Base-by-base conservation (phyloP, 257 asterid species). In the Pogostemon cablin region DNA sequence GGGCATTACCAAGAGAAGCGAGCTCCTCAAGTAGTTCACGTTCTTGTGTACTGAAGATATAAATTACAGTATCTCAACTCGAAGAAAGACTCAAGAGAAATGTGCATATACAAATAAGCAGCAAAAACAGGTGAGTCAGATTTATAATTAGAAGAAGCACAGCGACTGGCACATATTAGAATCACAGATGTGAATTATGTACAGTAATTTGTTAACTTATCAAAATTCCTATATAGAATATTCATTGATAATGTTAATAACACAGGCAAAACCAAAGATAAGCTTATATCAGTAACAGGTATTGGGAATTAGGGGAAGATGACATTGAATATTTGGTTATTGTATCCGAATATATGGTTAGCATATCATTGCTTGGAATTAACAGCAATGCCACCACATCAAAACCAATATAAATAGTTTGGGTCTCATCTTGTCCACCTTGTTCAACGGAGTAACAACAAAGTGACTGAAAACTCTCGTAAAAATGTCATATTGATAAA, bases 21-120 rank as follows among this genome's bases (percentile, higher is more conserved):
- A 95, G 90, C 79, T 89, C 95, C 85, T 89, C 93, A 9, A 91
- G 96, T 68, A 95, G 85, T 79, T 91, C 93, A 49, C 96, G 96
- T 69, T 95, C 99, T 76, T 75, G 74, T 12, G 81, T 80, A 77
- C 99, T 95, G 90, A 72, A 47, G 61, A 64, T 34, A 42, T 48
- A 75, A 72, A 75, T 25, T 37, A 68, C 48, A 59, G 46, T 54
- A 64, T 67, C 35, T 74, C 60, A 69, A 60, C 59, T 40, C 12
- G 38, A 69, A 56, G 15, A 38, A 62, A 65, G 46, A 57, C n/a
- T 34, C 15, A 54, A 11, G 71, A 63, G 35, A 64, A 37, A 9
- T 38, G 32, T 57, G 12, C 10, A 42, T 48, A 20, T 49, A 6
- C 11, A 47, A 63, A 59, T 65, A n/a, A 40, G 67, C 56, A 12